Percentiles rank a stretch among this genome's conserved stretches.
Conservation (phyloP, 75 land plant genomes). For the Picea glauca region DNA sequence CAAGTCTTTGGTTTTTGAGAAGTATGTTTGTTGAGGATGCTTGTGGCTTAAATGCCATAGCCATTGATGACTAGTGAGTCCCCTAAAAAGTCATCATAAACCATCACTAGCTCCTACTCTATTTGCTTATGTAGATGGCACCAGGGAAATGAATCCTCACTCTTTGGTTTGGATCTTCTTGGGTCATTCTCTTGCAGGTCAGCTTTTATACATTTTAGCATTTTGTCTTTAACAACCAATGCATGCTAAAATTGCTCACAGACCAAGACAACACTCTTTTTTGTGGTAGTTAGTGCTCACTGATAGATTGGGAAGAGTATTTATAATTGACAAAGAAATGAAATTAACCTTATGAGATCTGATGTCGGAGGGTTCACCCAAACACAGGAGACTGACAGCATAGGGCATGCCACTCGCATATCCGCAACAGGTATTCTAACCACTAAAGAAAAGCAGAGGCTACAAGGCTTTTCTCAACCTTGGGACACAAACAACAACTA, state of each 20-base stretch:
- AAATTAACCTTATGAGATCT: no score
- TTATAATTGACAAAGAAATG: no score
- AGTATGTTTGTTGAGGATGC: not conserved
- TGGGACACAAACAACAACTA: no score
- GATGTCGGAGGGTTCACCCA: no score
- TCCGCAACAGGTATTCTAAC: no score
- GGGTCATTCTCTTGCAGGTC: not conserved
- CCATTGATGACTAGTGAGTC: not conserved
- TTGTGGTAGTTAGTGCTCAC: no score
- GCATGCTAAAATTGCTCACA: not conserved
- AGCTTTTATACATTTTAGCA: not conserved
- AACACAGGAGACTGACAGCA: no score
- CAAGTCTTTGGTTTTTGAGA: not conserved
- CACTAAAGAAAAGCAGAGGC: no score
- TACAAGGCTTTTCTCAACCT: no score
- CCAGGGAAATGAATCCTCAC: not conserved
- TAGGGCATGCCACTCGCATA: no score
- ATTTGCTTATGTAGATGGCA: not conserved
- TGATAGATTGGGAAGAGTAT: no score
- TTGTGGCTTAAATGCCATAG: not conserved
- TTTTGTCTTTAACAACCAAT: not conserved
- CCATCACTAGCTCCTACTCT: not conserved
- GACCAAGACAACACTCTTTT: no score
- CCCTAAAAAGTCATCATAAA: not conserved
- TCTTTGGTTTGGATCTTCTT: not conserved